Evolutionary conservation across 345 rosid genomes (phyloP), one percentile per base, ranked within the genome.

Genomic region (Eucalyptus microcorys): DNA sequence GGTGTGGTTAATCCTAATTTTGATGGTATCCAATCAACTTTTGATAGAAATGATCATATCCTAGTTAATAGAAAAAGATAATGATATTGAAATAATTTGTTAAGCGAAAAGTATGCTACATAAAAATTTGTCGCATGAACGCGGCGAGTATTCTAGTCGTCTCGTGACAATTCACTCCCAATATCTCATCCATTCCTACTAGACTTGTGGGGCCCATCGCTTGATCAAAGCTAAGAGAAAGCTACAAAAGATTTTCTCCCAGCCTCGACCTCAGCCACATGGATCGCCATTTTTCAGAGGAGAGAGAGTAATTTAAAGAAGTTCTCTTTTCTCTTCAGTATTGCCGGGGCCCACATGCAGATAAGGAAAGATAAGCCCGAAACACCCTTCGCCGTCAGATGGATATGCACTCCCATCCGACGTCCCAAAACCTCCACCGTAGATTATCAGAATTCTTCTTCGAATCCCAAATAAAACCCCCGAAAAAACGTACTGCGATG

Each of bases 401-500:
- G 96, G 97, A 96, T 96, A 92, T 92, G 87, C 95, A 59, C 16
- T 91, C 66, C 30, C 86, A 97, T 96, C 97, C 92, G 88, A 95
- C 94, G 96, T 90, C 86, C 49, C 2, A 3, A 3, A 48, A 68
- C 27, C 50, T 49, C 86, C 90, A 26, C 45, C 90, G 5, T 86
- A 87, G 96, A 93, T 93, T 92, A 49, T 89, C 87, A 49, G 89
- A 89, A 64, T 34, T 55, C 66, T 81, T 53, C 48, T 47, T 89
- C 80, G 47, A 40, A 76, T 49, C 90, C 88, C 45, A 34, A 47
- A 86, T 86, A 81, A 50, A 87, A 17, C 88, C 71, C 87, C 76
- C 90, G 21, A 57, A 8, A 57, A 10, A 21, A 85, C 22, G 49
- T 2, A 30, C n/a, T 14, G 24, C 10, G 6, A 32, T 30, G 27